Conservation (phyloP, 352 stramenopile species). For the Globisporangium okanoganense region DNA sequence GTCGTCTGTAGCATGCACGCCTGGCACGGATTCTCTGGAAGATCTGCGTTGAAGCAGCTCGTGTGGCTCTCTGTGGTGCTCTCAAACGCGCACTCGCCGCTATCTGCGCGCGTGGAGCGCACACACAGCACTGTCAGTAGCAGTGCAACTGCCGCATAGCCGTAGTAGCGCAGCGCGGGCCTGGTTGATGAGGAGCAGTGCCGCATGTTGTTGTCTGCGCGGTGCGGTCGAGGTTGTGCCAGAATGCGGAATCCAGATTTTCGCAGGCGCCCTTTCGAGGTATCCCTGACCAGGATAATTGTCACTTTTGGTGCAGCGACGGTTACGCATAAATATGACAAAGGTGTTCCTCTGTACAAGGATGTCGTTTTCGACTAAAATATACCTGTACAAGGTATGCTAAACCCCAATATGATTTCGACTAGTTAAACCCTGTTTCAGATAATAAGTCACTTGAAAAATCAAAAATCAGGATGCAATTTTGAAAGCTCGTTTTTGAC, state of each 20-base stretch:
- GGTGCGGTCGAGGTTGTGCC: too few species aligned
- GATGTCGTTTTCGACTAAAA: too few species aligned
- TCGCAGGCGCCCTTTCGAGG: background rate
- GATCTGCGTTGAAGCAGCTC: constrained; percentile 10
- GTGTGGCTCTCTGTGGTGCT: background rate
- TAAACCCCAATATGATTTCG: too few species aligned
- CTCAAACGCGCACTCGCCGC: constrained; percentile 7
- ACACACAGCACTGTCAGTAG: background rate
- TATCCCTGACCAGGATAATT: too few species aligned
- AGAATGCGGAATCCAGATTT: background rate
- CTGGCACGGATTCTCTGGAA: background rate
- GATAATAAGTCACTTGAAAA: too few species aligned
- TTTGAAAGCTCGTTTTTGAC: too few species aligned
- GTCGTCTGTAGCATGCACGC: background rate
- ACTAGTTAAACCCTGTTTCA: too few species aligned
- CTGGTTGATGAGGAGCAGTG: background rate
- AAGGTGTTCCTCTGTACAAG: too few species aligned
- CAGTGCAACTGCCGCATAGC: background rate
- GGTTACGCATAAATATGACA: too few species aligned
- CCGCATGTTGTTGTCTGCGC: background rate
- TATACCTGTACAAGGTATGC: too few species aligned
- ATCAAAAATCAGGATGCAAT: too few species aligned
- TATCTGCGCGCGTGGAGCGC: background rate
- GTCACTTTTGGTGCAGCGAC: too few species aligned
- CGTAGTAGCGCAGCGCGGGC: background rate